phyloP scores from a whole-genome alignment of 1,284 basidiomycete genomes.

The Ustilago lituana region DNA sequence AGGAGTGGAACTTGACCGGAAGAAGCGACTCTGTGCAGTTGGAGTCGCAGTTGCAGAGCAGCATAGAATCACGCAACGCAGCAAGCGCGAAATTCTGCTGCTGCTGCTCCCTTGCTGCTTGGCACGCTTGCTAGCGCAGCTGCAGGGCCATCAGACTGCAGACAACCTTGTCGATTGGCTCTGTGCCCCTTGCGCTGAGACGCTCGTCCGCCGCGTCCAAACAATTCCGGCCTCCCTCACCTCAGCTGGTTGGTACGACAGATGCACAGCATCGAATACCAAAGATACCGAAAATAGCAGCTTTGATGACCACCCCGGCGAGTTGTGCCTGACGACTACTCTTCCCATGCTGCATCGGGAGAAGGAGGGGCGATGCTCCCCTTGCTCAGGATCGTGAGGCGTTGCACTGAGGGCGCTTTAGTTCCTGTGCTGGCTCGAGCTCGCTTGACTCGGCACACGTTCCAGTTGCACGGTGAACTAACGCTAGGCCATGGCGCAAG shows the following conservation, averaged over 20 bases:
- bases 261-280: not conserved
- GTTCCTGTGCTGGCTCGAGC: not conserved
- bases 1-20: too few species aligned
- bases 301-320: not conserved
- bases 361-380: not conserved
- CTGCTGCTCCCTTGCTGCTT: constrained; percentile 23
- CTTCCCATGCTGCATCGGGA: not conserved
- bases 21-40: too few species aligned
- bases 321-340: constrained; percentile 4
- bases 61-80: not conserved
- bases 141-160: not conserved
- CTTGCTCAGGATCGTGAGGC: constrained; percentile 16
- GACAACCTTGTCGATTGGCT: not conserved
- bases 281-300: constrained; percentile 18
- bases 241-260: constrained; percentile 3
- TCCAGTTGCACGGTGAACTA: constrained; percentile 5
- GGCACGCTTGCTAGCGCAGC: constrained; percentile 18
- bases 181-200: constrained; percentile 8
- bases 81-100: not conserved
- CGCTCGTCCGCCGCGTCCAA: not conserved
- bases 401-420: not conserved
- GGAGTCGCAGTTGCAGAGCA: too few species aligned
- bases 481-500: not conserved
- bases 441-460: not conserved
- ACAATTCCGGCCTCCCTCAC: not conserved